phyloP scores from a whole-genome alignment of 1,284 basidiomycete species.

The Gymnopus androsaceus region DNA sequence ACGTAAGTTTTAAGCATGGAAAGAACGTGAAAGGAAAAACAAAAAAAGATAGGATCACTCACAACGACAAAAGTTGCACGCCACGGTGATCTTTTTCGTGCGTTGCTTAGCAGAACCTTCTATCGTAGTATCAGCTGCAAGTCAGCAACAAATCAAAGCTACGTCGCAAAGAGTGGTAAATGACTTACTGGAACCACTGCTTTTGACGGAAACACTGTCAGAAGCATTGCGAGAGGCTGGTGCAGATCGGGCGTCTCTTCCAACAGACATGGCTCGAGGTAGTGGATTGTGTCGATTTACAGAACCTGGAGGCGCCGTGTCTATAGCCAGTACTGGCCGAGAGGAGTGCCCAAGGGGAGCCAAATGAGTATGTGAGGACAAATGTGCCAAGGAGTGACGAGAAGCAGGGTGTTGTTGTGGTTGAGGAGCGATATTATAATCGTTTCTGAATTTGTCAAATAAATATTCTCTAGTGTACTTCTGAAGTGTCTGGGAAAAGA shows the following conservation, averaged over 20 bases:
- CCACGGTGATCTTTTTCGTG: constrained; percentile 79
- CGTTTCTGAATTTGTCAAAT: constrained; percentile 72
- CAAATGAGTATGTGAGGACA: constrained; percentile 42
- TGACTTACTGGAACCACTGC: constrained; percentile 36
- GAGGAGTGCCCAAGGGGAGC: constrained; percentile 49
- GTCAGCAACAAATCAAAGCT: constrained; percentile 16
- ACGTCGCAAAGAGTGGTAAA: constrained; percentile 15
- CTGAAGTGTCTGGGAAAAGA: constrained; percentile 64
- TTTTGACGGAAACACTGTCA: constrained; percentile 37
- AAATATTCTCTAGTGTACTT: constrained; percentile 82
- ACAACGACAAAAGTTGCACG: constrained; percentile 86
- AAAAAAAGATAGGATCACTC: constrained; percentile 33
- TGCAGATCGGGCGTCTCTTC: constrained; percentile 42
- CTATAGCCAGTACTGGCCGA: constrained; percentile 70
- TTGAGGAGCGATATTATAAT: constrained; percentile 58
- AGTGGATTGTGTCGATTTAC: constrained; percentile 53
- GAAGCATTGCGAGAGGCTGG: constrained; percentile 41
- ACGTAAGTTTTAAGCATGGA: constrained; percentile 18
- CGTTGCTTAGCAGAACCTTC: constrained; percentile 52
- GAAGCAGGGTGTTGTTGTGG: constrained; percentile 49
- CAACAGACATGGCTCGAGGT: constrained; percentile 46
- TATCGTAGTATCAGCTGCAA: constrained; percentile 4
- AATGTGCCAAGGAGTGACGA: constrained; percentile 45
- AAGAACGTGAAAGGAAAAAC: background rate
- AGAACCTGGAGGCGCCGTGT: constrained; percentile 63